Conservation (phyloP, 208 protist species). For the Acanthamoeba triangularis region DNA sequence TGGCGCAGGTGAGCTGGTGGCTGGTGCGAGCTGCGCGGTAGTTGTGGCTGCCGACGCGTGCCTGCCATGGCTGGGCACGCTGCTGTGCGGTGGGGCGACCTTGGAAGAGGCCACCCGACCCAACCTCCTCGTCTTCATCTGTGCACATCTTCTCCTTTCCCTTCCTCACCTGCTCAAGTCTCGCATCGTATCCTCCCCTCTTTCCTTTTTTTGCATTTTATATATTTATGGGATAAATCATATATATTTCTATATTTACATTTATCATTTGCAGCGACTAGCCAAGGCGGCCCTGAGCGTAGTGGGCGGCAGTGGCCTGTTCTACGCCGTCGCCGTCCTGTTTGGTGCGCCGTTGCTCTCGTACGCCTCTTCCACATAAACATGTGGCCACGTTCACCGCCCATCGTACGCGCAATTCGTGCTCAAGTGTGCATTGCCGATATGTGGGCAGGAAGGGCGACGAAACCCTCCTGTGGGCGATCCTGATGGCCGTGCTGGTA, state of each 20-base stretch:
- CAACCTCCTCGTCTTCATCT: background rate
- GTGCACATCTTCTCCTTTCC: background rate
- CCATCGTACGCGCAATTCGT: background rate
- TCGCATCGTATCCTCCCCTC: background rate
- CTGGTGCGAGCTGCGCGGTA: too few species aligned
- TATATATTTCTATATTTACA: background rate
- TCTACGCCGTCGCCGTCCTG: constrained; percentile 75
- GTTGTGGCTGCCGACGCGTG: too few species aligned
- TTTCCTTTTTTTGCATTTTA: background rate
- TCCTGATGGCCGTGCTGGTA: constrained; percentile 76
- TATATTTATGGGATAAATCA: background rate
- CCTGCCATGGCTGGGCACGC: too few species aligned
- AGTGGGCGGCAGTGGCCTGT: constrained; percentile 71
- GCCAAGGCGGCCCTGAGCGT: background rate
- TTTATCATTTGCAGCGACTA: background rate
- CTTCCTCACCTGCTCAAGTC: background rate
- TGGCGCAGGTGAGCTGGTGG: background rate
- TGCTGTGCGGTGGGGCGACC: background rate
- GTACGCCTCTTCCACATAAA: background rate
- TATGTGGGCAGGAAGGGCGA: constrained; percentile 15
- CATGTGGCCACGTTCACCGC: background rate
- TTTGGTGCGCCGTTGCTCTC: constrained; percentile 79
- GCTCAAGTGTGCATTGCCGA: background rate
- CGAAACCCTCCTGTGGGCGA: constrained; percentile 72
- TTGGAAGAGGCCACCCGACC: background rate